Evolutionary conservation across 306 rosid species (phyloP).

Genomic region (Vigna mungo): DNA sequence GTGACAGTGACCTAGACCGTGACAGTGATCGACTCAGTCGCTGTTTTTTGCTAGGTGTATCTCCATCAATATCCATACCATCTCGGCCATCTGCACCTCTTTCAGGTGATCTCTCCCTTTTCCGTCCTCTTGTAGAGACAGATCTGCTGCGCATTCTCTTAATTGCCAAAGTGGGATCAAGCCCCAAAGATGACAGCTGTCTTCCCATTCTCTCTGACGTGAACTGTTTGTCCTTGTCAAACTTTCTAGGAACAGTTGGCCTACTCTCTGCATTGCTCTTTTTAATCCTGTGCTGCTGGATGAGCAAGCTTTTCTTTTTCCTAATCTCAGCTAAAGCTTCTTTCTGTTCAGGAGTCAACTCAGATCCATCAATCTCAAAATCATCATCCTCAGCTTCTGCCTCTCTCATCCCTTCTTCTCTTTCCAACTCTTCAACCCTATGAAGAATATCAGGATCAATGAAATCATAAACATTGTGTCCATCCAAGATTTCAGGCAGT

Average conservation of each 20-base stretch:
- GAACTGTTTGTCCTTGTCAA: slow-evolving; percentile 69
- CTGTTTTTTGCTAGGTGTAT: slow-evolving; percentile 73
- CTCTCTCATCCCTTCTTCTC: slow-evolving; percentile 71
- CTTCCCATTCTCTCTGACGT: slow-evolving; percentile 85
- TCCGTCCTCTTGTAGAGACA: slow-evolving; percentile 60
- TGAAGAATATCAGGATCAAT: slow-evolving; percentile 77
- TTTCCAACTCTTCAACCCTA: slow-evolving; percentile 86
- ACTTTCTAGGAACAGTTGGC: slow-evolving; percentile 81
- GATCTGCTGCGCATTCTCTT: slow-evolving; percentile 79
- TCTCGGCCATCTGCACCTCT: slow-evolving; percentile 50
- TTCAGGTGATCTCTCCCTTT: slow-evolving; percentile 77
- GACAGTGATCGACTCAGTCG: slow-evolving; percentile 60
- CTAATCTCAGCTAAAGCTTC: slow-evolving; percentile 71
- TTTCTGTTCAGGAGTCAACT: slow-evolving; percentile 71
- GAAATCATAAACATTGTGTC: slow-evolving; percentile 87
- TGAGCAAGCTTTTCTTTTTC: slow-evolving; percentile 70
- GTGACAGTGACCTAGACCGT: slow-evolving; percentile 64
- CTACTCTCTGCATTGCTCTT: slow-evolving; percentile 90
- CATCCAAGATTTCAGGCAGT: slow-evolving; percentile 89
- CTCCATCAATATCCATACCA: slow-evolving; percentile 74
- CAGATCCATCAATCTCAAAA: slow-evolving; percentile 73
- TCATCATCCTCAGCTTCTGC: slow-evolving; percentile 62
- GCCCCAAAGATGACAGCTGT: slow-evolving; percentile 74
- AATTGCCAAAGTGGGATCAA: slow-evolving; percentile 71
- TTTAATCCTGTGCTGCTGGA: slow-evolving; percentile 80